phyloP scores from a whole-genome alignment of 2,329 filamentous ascomycete genomes.

The Sclerotinia nivalis region DNA sequence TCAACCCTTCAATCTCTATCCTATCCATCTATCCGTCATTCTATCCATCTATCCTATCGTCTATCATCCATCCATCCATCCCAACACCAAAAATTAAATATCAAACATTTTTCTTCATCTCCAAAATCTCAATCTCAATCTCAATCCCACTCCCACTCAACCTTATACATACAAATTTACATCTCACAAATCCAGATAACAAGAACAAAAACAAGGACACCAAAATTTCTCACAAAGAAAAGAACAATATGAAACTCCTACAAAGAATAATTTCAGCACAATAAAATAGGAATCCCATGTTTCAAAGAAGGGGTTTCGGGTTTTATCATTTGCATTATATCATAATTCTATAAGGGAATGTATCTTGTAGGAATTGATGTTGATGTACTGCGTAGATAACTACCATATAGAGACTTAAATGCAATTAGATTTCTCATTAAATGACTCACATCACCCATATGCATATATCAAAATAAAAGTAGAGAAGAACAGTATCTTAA shows the following conservation, averaged over 20 bases:
- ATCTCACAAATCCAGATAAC: no score
- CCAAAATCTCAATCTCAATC: background rate
- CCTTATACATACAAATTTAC: background rate
- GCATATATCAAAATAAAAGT: background rate
- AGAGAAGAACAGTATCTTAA: slow-evolving; percentile 7
- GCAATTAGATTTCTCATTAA: no score
- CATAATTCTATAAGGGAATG: background rate
- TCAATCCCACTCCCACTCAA: background rate
- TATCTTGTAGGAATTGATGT: background rate
- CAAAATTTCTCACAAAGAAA: no score
- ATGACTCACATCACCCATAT: background rate
- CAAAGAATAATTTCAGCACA: background rate
- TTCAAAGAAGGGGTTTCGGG: no score
- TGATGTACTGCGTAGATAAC: background rate
- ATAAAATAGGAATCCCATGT: background rate
- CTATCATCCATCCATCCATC: no score
- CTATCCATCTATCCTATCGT: no score
- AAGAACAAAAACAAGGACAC: no score
- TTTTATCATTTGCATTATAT: background rate
- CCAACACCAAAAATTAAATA: no score
- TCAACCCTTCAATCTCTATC: background rate
- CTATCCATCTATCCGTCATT: no score
- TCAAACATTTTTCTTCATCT: no score
- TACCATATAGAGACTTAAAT: background rate
- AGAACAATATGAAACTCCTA: background rate